A percentile compares a stretch with the other conserved stretches of the same genome.
These are phyloP conservation scores for Globisporangium cystogenes DNA, from an alignment of 352 stramenopile genomes.

Conservation along the genomic window DNA sequence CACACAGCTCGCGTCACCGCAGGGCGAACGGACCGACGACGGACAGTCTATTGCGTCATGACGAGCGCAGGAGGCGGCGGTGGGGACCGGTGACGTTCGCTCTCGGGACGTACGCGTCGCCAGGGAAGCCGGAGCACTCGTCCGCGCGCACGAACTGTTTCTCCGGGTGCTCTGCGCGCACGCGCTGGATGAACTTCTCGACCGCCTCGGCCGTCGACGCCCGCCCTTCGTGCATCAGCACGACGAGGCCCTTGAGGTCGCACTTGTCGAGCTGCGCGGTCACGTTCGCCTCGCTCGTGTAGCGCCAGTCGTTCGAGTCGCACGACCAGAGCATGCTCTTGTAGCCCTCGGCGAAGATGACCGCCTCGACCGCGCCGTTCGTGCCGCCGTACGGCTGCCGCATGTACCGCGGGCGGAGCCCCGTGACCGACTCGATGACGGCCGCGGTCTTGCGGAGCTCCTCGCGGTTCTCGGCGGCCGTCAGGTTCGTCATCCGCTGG, in stretches of 20 bases:
- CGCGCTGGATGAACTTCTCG: slow-evolving; percentile 2
- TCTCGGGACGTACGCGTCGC: slow-evolving; percentile 5
- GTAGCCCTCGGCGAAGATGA: slow-evolving; percentile 3
- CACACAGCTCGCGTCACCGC: too few relatives aligned
- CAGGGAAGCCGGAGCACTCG: slow-evolving; percentile 5
- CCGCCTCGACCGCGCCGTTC: neutral
- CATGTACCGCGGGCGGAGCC: slow-evolving; percentile 8
- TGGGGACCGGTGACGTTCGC: too few relatives aligned
- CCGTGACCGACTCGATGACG: neutral
- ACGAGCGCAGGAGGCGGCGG: too few relatives aligned
- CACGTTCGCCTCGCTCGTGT: slow-evolving; percentile 1
- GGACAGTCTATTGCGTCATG: too few relatives aligned
- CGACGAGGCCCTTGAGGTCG: slow-evolving; percentile 1
- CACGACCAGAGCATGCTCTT: slow-evolving; percentile 11
- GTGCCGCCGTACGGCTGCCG: slow-evolving; percentile 3
- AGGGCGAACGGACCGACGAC: too few relatives aligned
- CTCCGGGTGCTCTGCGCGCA: neutral
- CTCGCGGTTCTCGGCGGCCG: neutral
- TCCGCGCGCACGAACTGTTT: slow-evolving; percentile 8
- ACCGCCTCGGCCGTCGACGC: slow-evolving; percentile 7
- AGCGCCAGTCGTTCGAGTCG: slow-evolving; percentile 6
- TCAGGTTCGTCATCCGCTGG: neutral
- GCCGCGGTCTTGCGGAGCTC: slow-evolving; percentile 2
- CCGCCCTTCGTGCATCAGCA: slow-evolving; percentile 6
- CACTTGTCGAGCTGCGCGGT: neutral